Conservation (phyloP, 140 eudicot species). For the Erigeron philadelphicus region DNA sequence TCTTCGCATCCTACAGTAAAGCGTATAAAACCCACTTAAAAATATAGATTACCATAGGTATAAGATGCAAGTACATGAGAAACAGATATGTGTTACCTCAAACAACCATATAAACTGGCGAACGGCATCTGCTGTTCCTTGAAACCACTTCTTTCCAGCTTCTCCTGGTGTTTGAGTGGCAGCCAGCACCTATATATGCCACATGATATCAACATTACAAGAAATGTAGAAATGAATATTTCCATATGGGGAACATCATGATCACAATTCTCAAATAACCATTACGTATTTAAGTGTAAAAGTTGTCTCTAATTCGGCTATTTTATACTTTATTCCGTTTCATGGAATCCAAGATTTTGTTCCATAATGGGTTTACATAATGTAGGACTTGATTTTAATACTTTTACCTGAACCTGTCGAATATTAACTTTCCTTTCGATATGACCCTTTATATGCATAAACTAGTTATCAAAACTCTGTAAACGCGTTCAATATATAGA, state of each 20-base stretch:
- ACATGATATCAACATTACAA: neutral
- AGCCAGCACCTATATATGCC: conserved; percentile 64
- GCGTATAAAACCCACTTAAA: neutral
- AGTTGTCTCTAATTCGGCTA: no score
- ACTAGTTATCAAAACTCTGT: neutral
- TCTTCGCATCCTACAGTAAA: conserved; percentile 67
- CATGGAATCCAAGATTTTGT: no score
- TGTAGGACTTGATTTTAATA: no score
- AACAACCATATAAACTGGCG: conserved; percentile 88
- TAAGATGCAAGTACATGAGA: neutral
- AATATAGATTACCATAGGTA: neutral
- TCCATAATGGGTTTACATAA: no score
- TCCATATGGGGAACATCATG: no score
- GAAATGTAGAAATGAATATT: no score
- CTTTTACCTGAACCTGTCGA: no score
- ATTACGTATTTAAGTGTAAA: no score
- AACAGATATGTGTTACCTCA: conserved; percentile 43
- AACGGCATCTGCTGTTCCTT: conserved; percentile 98
- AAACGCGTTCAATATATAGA: neutral
- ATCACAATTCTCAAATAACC: no score
- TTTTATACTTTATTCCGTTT: no score
- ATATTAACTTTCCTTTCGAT: no score
- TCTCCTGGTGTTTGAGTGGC: conserved; percentile 98
- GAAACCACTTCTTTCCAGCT: conserved; percentile 91
- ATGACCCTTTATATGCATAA: no score